Evolutionary conservation across 2,329 filamentous ascomycete genomes (phyloP), one percentile per base, ranked within the genome.

Genomic region (Verticillium isaacii): DNA sequence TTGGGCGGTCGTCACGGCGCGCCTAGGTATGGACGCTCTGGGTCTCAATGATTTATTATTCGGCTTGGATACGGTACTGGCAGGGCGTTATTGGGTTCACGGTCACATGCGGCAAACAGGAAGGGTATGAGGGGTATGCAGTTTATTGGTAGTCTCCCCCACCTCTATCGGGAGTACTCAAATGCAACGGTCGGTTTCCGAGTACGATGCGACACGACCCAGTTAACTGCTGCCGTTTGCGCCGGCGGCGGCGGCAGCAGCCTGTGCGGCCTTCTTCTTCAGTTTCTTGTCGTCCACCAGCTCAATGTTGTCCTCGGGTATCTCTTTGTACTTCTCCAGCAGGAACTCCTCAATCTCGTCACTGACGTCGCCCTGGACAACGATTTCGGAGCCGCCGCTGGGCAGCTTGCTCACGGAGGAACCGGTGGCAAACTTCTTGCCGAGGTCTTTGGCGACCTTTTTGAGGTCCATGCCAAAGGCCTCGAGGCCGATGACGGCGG

Each of bases 391-490:
- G 19, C 91, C 91, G 25, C 92, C 92, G 61, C 87, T 88, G 0
- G 92, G 85, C 1, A 90, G 85, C 79, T 97, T 97, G 9, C 94
- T 98, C 55, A 99, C 95, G 55, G 89, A 93, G 17, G 89, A 90
- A 0, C 95, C 95, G 11, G 95, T 98, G 34, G 95, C 95, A 73
- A 99, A 98, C 79, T 97, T 98, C 85, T 98, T 99, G 65, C 95
- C 95, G 68, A 98, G 89, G 72, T 98, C 95, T 82, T 98, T 98
- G 62, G 93, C 89, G 8, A 96, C 84, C 80, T 97, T 98, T 78
- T 99, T 99, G 71, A 97, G 84, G 61, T 98, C 94, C 52, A 98
- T 77, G 0, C 92, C 92, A 71, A 97, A 96, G 0, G 89, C 88
- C 75, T 99, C 95, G 23, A 99, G 82, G 0, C 95, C 95, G 7